Evolutionary conservation across 352 stramenopile species (phyloP).

Genomic region (Peronospora destructor): DNA sequence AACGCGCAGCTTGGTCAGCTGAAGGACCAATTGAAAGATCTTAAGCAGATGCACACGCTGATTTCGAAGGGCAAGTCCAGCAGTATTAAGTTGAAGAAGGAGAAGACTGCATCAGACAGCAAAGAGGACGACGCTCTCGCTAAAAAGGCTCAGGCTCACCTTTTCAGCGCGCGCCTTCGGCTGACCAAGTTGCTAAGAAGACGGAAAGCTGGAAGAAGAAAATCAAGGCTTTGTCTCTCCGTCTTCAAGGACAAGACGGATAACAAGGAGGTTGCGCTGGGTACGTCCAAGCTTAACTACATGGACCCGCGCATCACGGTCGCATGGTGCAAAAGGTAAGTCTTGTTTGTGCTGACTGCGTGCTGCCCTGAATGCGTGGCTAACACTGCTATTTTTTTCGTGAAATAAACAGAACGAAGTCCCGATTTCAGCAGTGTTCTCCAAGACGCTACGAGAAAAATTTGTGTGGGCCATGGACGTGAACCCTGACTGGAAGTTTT

Average conservation of each 20-base stretch:
- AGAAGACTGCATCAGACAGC: constrained; percentile 74
- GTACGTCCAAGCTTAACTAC: constrained; percentile 99
- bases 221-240: constrained; percentile 84
- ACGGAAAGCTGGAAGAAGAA: constrained; percentile 94
- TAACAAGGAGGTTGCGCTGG: constrained; percentile 98
- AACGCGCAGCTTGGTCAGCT: constrained; percentile 88
- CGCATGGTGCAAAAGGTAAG: constrained; percentile 98
- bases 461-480: constrained; percentile 99
- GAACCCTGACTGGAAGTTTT: constrained; percentile 94
- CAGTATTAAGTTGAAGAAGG: constrained; percentile 88
- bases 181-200: constrained; percentile 91
- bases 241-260: constrained; percentile 98
- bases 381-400: background rate
- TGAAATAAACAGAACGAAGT: constrained; percentile 81
- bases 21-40: constrained; percentile 91
- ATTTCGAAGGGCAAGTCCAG: constrained; percentile 86
- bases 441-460: constrained; percentile 97
- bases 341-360: constrained; percentile 68
- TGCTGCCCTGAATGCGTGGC: background rate
- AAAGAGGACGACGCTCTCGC: constrained; percentile 74
- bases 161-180: constrained; percentile 87
- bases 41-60: constrained; percentile 89
- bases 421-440: constrained; percentile 97
- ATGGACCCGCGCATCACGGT: constrained; percentile 99
- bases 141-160: constrained; percentile 91